Percentiles rank a stretch among this genome's conserved stretches.
Conservation (phyloP, 192 early-diverging fungal genomes). For the Linnemannia elongata region DNA sequence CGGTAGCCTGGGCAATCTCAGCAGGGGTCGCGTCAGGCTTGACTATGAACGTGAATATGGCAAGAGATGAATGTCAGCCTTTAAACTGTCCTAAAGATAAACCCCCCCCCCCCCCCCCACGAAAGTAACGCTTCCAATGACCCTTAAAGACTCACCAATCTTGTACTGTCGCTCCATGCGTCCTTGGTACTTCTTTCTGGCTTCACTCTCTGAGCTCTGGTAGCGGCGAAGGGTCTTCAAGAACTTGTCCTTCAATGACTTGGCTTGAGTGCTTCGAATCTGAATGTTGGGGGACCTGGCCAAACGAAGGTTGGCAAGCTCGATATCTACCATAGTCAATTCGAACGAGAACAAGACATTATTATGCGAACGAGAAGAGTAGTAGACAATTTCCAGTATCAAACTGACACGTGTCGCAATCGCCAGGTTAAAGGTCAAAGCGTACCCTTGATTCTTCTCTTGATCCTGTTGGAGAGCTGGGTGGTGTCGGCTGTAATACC, state of each 20-base stretch:
- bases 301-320: conserved; percentile 39
- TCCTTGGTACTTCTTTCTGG: conserved; percentile 87
- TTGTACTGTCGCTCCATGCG: conserved; percentile 87
- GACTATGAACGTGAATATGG: conserved; percentile 59
- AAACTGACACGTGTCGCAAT: conserved; percentile 25
- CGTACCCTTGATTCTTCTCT: conserved; percentile 63
- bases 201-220: conserved; percentile 82
- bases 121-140: too few species aligned
- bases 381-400: too few species aligned
- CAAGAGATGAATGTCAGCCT: background rate
- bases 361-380: background rate
- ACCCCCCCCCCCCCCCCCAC: too few species aligned
- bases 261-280: conserved; percentile 58
- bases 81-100: background rate
- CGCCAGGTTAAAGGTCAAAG: conserved; percentile 9
- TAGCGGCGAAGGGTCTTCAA: conserved; percentile 80
- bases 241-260: conserved; percentile 70
- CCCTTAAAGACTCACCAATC: conserved; percentile 70
- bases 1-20: conserved; percentile 81
- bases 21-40: conserved; percentile 83
- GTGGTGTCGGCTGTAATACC: conserved; percentile 46
- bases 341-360: background rate
- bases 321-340: conserved; percentile 24
- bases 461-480: conserved; percentile 55
- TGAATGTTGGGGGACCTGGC: conserved; percentile 34